These are phyloP conservation scores for Euphorbia lathyris DNA, from an alignment of 345 rosid genomes.

Conservation along the genomic window DNA sequence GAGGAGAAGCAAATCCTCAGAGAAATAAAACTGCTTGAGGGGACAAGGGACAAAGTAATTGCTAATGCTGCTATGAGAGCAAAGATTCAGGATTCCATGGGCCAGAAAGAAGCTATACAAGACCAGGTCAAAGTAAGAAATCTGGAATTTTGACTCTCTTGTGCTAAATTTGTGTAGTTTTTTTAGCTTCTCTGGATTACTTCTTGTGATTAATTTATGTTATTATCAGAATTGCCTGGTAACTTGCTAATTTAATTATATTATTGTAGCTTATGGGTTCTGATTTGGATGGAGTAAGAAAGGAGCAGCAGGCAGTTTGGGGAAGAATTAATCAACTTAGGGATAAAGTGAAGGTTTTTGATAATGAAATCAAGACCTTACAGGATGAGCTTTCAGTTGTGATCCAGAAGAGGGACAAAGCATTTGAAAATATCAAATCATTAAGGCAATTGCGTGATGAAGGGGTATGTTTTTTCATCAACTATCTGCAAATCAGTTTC, in stretches of 20 bases:
- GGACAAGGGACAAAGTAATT: constrained; percentile 86
- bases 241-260: constrained; percentile 7
- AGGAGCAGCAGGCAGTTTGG: constrained; percentile 71
- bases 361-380: constrained; percentile 50
- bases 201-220: neutral
- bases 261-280: constrained; percentile 70
- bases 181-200: neutral
- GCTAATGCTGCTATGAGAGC: constrained; percentile 77
- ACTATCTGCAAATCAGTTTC: neutral
- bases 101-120: constrained; percentile 78
- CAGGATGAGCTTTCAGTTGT: constrained; percentile 51
- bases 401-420: constrained; percentile 60
- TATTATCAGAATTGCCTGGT: neutral
- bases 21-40: constrained; percentile 89
- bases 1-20: constrained; percentile 93
- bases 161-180: constrained; percentile 2
- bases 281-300: constrained; percentile 84
- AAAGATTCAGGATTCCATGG: constrained; percentile 82
- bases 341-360: constrained; percentile 50
- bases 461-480: constrained; percentile 42
- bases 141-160: neutral
- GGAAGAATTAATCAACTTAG: constrained; percentile 50
- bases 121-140: constrained; percentile 90
- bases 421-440: constrained; percentile 46
- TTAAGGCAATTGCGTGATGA: constrained; percentile 66